Evolutionary conservation across 2,329 filamentous ascomycete genomes (phyloP).

Genomic region (Botrytis fragariae): DNA sequence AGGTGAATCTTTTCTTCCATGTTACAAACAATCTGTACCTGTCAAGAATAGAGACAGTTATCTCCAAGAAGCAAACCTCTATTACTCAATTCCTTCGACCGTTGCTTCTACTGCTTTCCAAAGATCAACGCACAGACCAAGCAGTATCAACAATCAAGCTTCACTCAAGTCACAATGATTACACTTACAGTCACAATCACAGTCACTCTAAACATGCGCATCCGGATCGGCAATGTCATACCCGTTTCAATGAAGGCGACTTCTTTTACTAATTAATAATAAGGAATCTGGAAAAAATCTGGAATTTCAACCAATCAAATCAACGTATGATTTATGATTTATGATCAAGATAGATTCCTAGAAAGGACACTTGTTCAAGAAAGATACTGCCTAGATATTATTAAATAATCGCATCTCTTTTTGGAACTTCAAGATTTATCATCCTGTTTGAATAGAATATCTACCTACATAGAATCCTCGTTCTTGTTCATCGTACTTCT

Average conservation of each 20-base stretch:
- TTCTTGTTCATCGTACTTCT: not conserved
- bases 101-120: not conserved
- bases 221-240: not conserved
- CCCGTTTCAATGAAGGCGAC: not conserved
- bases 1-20: not conserved
- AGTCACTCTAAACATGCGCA: not conserved
- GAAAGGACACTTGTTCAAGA: conserved; percentile 12
- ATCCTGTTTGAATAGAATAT: not conserved
- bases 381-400: not conserved
- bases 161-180: not conserved
- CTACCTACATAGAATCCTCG: not conserved
- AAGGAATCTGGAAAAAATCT: not conserved
- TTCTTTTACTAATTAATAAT: not conserved
- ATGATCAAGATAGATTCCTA: not conserved
- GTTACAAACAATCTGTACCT: not conserved
- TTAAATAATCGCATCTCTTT: not conserved
- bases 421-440: not conserved
- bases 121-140: not conserved
- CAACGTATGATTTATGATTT: not conserved
- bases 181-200: not conserved
- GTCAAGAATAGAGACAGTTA: not conserved
- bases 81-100: not conserved
- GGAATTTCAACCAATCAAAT: not conserved
- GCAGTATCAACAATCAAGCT: not conserved
- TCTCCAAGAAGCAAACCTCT: not conserved